A percentile compares a stretch with the other conserved stretches of the same genome.
Evolutionary conservation across 495 filamentous ascomycete species (phyloP).

Genomic region (Penicillium flavigenum): DNA sequence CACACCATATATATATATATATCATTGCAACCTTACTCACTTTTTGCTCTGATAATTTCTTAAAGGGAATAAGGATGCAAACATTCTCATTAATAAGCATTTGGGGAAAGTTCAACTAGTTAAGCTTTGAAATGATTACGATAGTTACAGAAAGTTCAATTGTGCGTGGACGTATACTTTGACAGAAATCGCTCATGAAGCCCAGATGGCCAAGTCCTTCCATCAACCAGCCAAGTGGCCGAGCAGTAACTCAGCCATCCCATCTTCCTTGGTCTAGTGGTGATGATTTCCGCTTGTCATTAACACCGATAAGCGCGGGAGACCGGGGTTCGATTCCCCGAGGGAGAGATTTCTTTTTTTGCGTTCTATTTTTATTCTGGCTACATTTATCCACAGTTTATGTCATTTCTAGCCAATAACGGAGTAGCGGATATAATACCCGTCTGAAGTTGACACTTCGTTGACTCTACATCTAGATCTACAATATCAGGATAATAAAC

Average conservation of each 20-base stretch:
- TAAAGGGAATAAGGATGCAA: background rate
- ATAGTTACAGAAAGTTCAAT: too few relatives aligned
- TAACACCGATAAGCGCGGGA: slow-evolving; percentile 45
- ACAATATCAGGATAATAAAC: background rate
- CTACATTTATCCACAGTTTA: too few relatives aligned
- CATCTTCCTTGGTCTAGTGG: slow-evolving; percentile 49
- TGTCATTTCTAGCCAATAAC: background rate
- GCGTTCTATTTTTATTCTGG: too few relatives aligned
- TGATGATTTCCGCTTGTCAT: slow-evolving; percentile 58
- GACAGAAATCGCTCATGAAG: background rate
- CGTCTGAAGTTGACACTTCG: background rate
- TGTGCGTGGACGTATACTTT: background rate
- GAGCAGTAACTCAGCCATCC: slow-evolving; percentile 31
- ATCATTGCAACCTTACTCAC: background rate
- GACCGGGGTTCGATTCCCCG: slow-evolving; percentile 57
- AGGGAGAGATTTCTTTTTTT: slow-evolving; percentile 42
- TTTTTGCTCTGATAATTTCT: rapidly evolving
- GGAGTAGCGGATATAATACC: background rate
- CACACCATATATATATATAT: background rate
- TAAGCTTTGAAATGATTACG: background rate
- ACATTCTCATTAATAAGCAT: background rate
- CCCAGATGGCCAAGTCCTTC: background rate
- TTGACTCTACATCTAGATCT: background rate
- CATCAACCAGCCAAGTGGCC: slow-evolving; percentile 28
- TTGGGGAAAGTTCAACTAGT: background rate